Conservation (phyloP, 768 basidiomycete genomes). For the Roridomyces roridus region DNA sequence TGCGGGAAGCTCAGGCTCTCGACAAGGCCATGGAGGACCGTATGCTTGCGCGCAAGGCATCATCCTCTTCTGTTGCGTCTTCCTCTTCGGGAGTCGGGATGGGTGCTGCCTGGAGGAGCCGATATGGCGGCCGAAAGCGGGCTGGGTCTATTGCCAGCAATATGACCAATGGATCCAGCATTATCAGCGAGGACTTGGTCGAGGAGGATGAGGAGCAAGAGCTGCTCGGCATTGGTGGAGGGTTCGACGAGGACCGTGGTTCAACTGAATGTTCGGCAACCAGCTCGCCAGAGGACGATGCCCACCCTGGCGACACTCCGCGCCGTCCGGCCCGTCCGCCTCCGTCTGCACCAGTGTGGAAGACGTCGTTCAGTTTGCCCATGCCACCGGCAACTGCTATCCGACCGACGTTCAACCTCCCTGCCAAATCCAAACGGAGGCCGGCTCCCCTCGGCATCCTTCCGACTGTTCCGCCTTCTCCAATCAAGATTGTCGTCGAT, state of each 20-base stretch:
- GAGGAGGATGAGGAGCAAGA: conserved; percentile 84
- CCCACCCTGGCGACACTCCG: conserved; percentile 32
- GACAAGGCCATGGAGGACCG: conserved; percentile 91
- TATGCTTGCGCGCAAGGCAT: conserved; percentile 74
- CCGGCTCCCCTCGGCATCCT: conserved; percentile 67
- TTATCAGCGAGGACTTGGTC: conserved; percentile 80
- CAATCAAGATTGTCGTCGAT: conserved; percentile 58
- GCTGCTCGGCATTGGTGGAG: conserved; percentile 70
- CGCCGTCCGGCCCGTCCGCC: conserved; percentile 43
- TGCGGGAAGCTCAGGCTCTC: conserved; percentile 81
- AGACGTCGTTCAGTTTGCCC: conserved; percentile 60
- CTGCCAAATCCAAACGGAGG: conserved; percentile 62
- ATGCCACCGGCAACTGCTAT: conserved; percentile 60
- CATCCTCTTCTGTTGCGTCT: conserved; percentile 67
- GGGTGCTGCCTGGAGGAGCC: conserved; percentile 69
- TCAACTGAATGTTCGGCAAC: conserved; percentile 43
- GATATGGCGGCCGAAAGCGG: conserved; percentile 70
- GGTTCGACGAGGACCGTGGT: conserved; percentile 57
- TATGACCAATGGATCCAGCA: conserved; percentile 62
- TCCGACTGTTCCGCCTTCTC: conserved; percentile 78
- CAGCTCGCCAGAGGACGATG: conserved; percentile 53
- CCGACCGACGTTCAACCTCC: conserved; percentile 55
- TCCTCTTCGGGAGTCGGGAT: conserved; percentile 63
- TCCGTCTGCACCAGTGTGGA: conserved; percentile 64
- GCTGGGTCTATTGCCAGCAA: conserved; percentile 79